A percentile compares a stretch with the other conserved stretches of the same genome.
phyloP scores from a whole-genome alignment of 2,329 filamentous ascomycete genomes.

The Mariannaea elegans region DNA sequence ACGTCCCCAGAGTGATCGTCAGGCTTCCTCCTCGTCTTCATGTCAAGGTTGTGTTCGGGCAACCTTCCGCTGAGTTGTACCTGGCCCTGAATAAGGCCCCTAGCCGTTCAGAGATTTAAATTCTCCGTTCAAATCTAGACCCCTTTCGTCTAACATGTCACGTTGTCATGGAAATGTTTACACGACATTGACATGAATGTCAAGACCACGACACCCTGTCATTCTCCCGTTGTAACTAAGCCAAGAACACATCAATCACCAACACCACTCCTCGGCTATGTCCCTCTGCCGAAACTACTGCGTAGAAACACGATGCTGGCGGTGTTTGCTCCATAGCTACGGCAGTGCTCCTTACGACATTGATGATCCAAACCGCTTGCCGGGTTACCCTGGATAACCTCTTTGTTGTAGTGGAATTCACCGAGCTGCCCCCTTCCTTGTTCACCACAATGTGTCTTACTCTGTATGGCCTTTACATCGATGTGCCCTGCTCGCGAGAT shows the following conservation, averaged over 20 bases:
- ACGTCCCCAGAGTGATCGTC: constrained; percentile 37
- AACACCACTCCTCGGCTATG: background rate
- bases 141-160: background rate
- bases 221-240: background rate
- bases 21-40: constrained; percentile 16
- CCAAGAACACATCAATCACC: constrained; percentile 1
- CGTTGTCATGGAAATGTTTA: background rate
- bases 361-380: constrained; percentile 17
- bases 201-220: background rate
- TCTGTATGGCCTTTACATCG: constrained; percentile 4
- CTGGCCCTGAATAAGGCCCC: constrained; percentile 19
- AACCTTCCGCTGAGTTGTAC: constrained; percentile 20
- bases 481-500: background rate
- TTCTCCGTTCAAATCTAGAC: constrained; percentile 12
- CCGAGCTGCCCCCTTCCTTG: constrained; percentile 14
- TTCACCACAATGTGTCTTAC: constrained; percentile 8
- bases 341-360: constrained; percentile 15
- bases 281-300: no score
- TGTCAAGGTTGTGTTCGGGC: constrained; percentile 33
- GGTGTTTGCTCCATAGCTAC: background rate
- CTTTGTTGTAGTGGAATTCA: background rate
- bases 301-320: no score
- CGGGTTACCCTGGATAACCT: constrained; percentile 3
- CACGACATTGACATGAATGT: background rate
- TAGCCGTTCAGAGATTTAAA: background rate